These are phyloP conservation scores for Mortierella polycephala DNA, from an alignment of 371 early-diverging fungal species.

Conservation along the genomic window DNA sequence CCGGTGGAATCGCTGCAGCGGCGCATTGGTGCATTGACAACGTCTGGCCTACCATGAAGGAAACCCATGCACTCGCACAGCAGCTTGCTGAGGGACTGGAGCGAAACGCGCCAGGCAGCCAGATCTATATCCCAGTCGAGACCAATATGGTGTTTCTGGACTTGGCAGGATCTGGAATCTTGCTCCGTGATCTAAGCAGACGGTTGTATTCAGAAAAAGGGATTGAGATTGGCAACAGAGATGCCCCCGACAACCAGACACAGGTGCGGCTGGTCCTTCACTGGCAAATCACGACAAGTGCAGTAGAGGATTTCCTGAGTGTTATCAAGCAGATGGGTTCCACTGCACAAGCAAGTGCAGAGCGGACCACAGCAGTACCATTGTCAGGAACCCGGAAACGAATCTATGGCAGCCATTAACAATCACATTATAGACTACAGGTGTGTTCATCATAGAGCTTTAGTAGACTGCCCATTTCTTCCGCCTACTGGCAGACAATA, in stretches of 20 bases:
- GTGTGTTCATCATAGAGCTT: no score
- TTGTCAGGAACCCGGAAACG: neutral
- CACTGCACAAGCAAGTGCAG: neutral
- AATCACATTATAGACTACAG: no score
- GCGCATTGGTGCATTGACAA: slow-evolving; percentile 76
- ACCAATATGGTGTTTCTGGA: slow-evolving; percentile 93
- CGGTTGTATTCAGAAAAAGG: slow-evolving; percentile 20
- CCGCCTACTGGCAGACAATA: no score
- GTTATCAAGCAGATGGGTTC: slow-evolving; percentile 29
- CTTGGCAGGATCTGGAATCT: slow-evolving; percentile 31
- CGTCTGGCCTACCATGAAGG: slow-evolving; percentile 70
- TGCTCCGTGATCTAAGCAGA: slow-evolving; percentile 24
- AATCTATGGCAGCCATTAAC: neutral
- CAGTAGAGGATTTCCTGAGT: slow-evolving; percentile 26
- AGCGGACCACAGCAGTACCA: neutral
- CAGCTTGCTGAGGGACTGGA: slow-evolving; percentile 71
- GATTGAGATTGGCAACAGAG: slow-evolving; percentile 32
- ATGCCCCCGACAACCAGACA: slow-evolving; percentile 27
- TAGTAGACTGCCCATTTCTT: no score
- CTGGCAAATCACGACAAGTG: slow-evolving; percentile 34
- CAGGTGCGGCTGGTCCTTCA: slow-evolving; percentile 45
- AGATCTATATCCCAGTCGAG: slow-evolving; percentile 72
- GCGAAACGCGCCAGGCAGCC: slow-evolving; percentile 62
- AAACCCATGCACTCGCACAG: slow-evolving; percentile 74
- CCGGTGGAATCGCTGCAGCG: slow-evolving; percentile 81